A percentile compares a stretch with the other conserved stretches of the same genome.
These are phyloP conservation scores for Talaromyces rugulosus DNA, from an alignment of 2,329 filamentous ascomycete genomes.

Conservation along the genomic window DNA sequence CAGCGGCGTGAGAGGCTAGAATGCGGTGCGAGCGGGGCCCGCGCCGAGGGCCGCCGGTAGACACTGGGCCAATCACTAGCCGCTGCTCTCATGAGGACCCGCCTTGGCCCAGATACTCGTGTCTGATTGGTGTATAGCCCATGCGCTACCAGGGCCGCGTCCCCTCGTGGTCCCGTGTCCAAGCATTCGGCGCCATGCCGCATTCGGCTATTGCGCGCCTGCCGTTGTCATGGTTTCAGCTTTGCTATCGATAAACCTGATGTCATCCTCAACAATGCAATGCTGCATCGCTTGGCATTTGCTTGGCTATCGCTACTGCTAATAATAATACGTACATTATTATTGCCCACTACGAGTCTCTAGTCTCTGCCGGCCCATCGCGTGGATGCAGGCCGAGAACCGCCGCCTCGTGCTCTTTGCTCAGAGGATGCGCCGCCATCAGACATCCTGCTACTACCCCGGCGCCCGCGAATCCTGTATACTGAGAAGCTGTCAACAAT, in stretches of 20 bases:
- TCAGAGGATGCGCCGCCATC: constrained; percentile 7
- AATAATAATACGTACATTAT: background rate
- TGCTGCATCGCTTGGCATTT: background rate
- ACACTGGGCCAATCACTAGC: background rate
- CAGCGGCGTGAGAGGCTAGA: background rate
- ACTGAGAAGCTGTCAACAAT: background rate
- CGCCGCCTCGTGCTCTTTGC: constrained; percentile 6
- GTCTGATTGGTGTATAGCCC: background rate
- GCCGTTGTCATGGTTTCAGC: constrained; percentile 10
- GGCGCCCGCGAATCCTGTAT: constrained; percentile 6
- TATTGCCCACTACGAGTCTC: background rate
- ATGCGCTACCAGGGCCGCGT: background rate
- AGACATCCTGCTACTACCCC: constrained; percentile 6
- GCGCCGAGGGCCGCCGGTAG: background rate
- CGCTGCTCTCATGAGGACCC: background rate
- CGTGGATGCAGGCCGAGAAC: background rate
- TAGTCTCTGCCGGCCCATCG: background rate
- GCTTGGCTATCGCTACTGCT: too few species aligned
- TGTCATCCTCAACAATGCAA: background rate
- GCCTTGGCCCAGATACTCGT: background rate
- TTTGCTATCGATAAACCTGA: background rate
- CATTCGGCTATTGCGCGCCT: background rate
- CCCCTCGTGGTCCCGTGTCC: background rate
- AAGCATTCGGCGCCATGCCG: background rate
- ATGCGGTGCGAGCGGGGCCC: background rate